Evolutionary conservation across 1,139 yeast genomes (phyloP), one percentile per base, ranked within the genome.

Genomic region (Pichia sorboxylosa): DNA sequence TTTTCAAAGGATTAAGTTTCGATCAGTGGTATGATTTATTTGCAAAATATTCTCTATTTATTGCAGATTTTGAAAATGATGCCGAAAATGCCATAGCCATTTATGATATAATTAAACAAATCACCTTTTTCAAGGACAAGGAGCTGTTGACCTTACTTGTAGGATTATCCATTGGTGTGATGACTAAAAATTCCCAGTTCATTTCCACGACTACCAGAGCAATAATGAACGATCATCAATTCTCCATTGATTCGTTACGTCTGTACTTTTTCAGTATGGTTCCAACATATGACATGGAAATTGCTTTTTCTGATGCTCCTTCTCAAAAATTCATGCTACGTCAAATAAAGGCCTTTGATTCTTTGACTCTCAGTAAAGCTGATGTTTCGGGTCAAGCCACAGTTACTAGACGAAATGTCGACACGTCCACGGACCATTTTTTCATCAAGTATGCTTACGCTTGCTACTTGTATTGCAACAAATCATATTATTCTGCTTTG

Each of bases 291-390:
- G 62, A 63, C 11, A 68, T 75, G 11, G 61, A 70, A 51, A 78
- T 69, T 24, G 60, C 68, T 6, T 78, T 78, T 50, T 74, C 83
- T 30, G 76, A 79, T 33, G 74, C 83, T 27, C 82, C 82, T 39
- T 90, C 84, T 48, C 97, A 87, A 47, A 90, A 90, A 54, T 90
- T 76, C 52, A 75, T 87, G 44, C 59, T 90, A 39, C 73, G 98
- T 42, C 96, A 87, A 47, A 63, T 87, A 43, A 90, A 87, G 50
- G 92, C 94, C 0, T 78, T 73, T 51, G 98, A 90, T 51, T 70
- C 90, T 3, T 52, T 78, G 13, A 61, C 63, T 5, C 55, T 56
- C 20, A 66, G 61, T 16, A 60, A 64, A 13, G 73, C 85, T 15
- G 59, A 71, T 1, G 17, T 31, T 17, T n/a, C 20, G 4, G 97